phyloP scores from a whole-genome alignment of 2,329 filamentous ascomycete species.

The Hypoxylon sp. region DNA sequence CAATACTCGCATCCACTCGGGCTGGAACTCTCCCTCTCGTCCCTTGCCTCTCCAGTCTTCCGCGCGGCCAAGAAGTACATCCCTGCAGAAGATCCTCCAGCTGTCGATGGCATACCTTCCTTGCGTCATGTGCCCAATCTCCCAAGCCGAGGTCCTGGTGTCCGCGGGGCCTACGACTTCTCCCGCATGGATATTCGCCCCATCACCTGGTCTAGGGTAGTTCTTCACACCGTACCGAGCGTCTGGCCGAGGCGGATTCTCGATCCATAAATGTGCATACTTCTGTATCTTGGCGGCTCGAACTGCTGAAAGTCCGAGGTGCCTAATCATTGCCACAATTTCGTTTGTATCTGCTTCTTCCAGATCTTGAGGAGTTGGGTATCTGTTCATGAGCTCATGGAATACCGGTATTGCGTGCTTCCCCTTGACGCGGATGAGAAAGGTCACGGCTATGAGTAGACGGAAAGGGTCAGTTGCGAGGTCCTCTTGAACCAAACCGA shows the following conservation, averaged over 20 bases:
- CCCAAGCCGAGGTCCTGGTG: constrained; percentile 65
- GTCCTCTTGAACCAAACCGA: constrained; percentile 88
- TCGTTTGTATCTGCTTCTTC: constrained; percentile 67
- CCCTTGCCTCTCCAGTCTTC: constrained; percentile 74
- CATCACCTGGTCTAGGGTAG: constrained; percentile 55
- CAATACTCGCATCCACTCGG: constrained; percentile 90
- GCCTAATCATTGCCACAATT: constrained; percentile 72
- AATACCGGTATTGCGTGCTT: constrained; percentile 81
- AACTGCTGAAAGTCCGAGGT: constrained; percentile 77
- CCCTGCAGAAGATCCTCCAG: constrained; percentile 94
- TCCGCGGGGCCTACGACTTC: constrained; percentile 49
- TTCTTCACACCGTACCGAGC: constrained; percentile 66
- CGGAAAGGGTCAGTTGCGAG: constrained; percentile 81
- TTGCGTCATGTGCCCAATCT: constrained; percentile 86
- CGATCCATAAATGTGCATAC: constrained; percentile 77
- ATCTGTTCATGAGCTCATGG: constrained; percentile 73
- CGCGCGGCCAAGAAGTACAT: constrained; percentile 76
- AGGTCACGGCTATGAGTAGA: constrained; percentile 84
- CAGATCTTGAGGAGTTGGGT: constrained; percentile 74
- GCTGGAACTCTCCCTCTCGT: constrained; percentile 70
- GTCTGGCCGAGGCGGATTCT: constrained; percentile 69
- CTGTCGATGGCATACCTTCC: constrained; percentile 88
- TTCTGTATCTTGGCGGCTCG: constrained; percentile 76
- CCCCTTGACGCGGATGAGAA: constrained; percentile 85
- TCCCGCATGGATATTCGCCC: constrained; percentile 48